These are phyloP conservation scores for Zalerion maritima DNA, from an alignment of 495 filamentous ascomycete genomes.

Conservation along the genomic window DNA sequence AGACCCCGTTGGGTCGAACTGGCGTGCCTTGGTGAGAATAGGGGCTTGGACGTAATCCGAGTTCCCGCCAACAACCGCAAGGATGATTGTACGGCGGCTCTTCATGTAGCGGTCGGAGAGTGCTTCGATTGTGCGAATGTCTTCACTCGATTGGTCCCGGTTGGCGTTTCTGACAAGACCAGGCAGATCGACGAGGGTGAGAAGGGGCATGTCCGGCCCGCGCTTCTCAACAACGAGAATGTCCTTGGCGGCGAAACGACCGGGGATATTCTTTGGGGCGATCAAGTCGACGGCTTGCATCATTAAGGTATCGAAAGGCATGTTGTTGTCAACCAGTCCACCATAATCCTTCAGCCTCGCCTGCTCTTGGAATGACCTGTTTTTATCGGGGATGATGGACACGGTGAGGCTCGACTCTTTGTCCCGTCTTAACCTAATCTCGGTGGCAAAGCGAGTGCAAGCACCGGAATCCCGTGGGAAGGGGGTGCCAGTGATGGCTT, in stretches of 20 bases:
- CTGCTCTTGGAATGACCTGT: slow-evolving; percentile 18
- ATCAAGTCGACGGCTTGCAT: slow-evolving; percentile 20
- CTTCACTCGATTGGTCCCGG: slow-evolving; percentile 29
- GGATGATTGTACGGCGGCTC: slow-evolving; percentile 34
- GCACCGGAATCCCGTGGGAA: slow-evolving; percentile 51
- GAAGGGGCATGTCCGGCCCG: slow-evolving; percentile 35
- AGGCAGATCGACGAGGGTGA: slow-evolving; percentile 43
- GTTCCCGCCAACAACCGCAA: slow-evolving; percentile 38
- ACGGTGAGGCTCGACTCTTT: slow-evolving; percentile 28
- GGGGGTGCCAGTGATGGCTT: slow-evolving; percentile 54
- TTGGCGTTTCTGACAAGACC: slow-evolving; percentile 35
- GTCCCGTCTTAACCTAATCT: slow-evolving; percentile 34
- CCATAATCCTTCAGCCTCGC: slow-evolving; percentile 30
- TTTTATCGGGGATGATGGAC: slow-evolving; percentile 36
- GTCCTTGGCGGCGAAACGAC: slow-evolving; percentile 27
- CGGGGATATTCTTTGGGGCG: slow-evolving; percentile 21
- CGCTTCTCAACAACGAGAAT: slow-evolving; percentile 37
- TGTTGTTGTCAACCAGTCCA: slow-evolving; percentile 13
- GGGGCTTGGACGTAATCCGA: slow-evolving; percentile 35
- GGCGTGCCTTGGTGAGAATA: slow-evolving; percentile 28
- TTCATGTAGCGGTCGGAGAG: slow-evolving; percentile 37
- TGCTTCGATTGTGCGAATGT: slow-evolving; percentile 29
- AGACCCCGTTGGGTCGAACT: slow-evolving; percentile 26
- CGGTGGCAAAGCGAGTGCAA: slow-evolving; percentile 57
- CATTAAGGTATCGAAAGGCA: slow-evolving; percentile 22